Conservation (phyloP, 805 yeast genomes). For the Cyberlindnera maclurae region DNA sequence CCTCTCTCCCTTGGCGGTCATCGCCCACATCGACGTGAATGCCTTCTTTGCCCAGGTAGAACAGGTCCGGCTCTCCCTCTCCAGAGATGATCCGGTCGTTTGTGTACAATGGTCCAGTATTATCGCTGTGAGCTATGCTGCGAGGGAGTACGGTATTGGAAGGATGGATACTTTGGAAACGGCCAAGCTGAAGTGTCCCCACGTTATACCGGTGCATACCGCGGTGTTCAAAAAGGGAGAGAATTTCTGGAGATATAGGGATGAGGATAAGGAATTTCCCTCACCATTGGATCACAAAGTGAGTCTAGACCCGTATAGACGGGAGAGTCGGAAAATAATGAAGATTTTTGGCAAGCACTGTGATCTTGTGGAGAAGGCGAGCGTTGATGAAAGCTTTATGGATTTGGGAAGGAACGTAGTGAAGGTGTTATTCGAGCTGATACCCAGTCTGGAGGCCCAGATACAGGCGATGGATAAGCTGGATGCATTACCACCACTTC, state of each 20-base stretch:
- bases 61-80: slow-evolving; percentile 60
- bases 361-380: slow-evolving; percentile 80
- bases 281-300: slow-evolving; percentile 67
- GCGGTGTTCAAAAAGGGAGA: slow-evolving; percentile 90
- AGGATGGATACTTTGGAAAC: slow-evolving; percentile 67
- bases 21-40: slow-evolving; percentile 85
- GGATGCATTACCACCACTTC: slow-evolving; percentile 34
- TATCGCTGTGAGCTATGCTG: slow-evolving; percentile 89
- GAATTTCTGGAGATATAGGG: slow-evolving; percentile 69
- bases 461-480: slow-evolving; percentile 11
- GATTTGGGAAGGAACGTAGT: slow-evolving; percentile 71
- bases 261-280: slow-evolving; percentile 43
- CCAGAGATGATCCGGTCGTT: slow-evolving; percentile 73
- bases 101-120: slow-evolving; percentile 90
- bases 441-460: slow-evolving; percentile 37
- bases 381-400: slow-evolving; percentile 88
- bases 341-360: slow-evolving; percentile 55
- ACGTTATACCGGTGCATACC: slow-evolving; percentile 76
- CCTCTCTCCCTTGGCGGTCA: slow-evolving; percentile 63
- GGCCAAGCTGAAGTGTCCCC: slow-evolving; percentile 73
- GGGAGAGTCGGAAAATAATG: slow-evolving; percentile 78
- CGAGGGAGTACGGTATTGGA: slow-evolving; percentile 73
- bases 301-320: slow-evolving; percentile 81
- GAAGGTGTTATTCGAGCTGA: slow-evolving; percentile 30
- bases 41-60: slow-evolving; percentile 97